Conservation (phyloP, 192 early-diverging fungal species). For the Thamnidium elegans region DNA sequence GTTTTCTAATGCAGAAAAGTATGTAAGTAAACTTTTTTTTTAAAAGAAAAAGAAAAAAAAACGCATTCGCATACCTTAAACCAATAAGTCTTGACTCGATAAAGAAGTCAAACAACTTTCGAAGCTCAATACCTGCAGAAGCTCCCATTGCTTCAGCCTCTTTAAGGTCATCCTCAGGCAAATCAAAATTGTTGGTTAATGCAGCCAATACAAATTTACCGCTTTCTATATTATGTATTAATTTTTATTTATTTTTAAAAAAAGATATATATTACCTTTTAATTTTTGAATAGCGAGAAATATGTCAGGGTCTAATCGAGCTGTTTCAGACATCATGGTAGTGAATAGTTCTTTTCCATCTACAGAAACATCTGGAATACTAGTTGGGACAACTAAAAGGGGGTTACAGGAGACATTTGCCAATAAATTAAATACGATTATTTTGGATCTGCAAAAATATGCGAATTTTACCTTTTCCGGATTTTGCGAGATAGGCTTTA, state of each 20-base stretch:
- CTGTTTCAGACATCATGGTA: slow-evolving; percentile 61
- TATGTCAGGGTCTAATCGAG: slow-evolving; percentile 42
- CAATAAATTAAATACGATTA: not conserved
- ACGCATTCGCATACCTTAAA: slow-evolving; percentile 36
- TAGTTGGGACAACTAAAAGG: not conserved
- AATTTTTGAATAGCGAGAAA: slow-evolving; percentile 49
- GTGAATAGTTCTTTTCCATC: slow-evolving; percentile 61
- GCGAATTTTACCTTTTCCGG: slow-evolving; percentile 23
- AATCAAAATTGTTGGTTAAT: slow-evolving; percentile 80
- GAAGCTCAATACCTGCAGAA: slow-evolving; percentile 37
- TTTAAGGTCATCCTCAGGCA: slow-evolving; percentile 37
- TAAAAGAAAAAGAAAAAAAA: not conserved
- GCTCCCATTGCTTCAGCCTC: slow-evolving; percentile 39
- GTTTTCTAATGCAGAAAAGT: slow-evolving; percentile 69
- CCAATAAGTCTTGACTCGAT: slow-evolving; percentile 76
- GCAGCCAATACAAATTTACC: slow-evolving; percentile 68
- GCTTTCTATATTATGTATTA: slow-evolving; percentile 16
- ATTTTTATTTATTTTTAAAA: not conserved
- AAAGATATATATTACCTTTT: slow-evolving; percentile 24
- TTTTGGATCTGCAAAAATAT: not conserved
- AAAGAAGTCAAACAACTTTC: slow-evolving; percentile 63
- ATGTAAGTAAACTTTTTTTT: not conserved
- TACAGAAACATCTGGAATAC: slow-evolving; percentile 35
- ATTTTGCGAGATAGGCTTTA: slow-evolving; percentile 36
- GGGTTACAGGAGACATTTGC: too few relatives aligned